Conservation (phyloP, 441 rosid species). For the Francoa sonchifolia region DNA sequence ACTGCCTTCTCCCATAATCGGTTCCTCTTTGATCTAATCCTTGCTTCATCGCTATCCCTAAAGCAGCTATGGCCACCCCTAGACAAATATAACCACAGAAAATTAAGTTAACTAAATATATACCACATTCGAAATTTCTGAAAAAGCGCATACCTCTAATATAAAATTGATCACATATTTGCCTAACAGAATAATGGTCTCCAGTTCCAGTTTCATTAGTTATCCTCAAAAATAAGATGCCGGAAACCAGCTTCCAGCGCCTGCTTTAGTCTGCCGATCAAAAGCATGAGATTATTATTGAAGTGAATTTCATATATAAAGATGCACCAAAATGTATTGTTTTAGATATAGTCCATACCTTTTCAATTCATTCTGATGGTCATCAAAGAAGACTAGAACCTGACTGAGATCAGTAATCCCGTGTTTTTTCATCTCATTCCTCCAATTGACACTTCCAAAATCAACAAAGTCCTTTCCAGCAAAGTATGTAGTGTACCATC, state of each 20-base stretch:
- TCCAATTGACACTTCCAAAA: conserved; percentile 88
- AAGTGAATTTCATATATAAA: not conserved
- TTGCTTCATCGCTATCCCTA: conserved; percentile 76
- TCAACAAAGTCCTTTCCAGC: conserved; percentile 96
- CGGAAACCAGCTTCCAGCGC: conserved; percentile 74
- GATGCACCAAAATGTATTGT: no score
- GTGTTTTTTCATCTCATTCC: conserved; percentile 48
- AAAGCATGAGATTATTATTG: no score
- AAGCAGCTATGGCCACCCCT: conserved; percentile 99
- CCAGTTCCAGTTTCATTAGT: conserved; percentile 97
- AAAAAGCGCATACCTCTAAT: conserved; percentile 44
- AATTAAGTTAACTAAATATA: not conserved
- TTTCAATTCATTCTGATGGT: conserved; percentile 93
- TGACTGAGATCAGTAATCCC: conserved; percentile 49
- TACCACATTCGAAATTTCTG: not conserved
- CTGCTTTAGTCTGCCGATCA: conserved; percentile 53
- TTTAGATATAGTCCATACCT: conserved; percentile 59
- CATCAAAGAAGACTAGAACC: conserved; percentile 80
- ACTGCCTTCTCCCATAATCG: conserved; percentile 96
- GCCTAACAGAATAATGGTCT: conserved; percentile 92
- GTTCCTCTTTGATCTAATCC: conserved; percentile 73
- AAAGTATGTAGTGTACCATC: conserved; percentile 88
- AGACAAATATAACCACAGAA: conserved; percentile 3
- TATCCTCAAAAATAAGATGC: conserved; percentile 92
- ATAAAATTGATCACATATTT: conserved; percentile 87